Base-by-base conservation (phyloP, 805 yeast genomes). In the Blastobotrys terrestris region DNA sequence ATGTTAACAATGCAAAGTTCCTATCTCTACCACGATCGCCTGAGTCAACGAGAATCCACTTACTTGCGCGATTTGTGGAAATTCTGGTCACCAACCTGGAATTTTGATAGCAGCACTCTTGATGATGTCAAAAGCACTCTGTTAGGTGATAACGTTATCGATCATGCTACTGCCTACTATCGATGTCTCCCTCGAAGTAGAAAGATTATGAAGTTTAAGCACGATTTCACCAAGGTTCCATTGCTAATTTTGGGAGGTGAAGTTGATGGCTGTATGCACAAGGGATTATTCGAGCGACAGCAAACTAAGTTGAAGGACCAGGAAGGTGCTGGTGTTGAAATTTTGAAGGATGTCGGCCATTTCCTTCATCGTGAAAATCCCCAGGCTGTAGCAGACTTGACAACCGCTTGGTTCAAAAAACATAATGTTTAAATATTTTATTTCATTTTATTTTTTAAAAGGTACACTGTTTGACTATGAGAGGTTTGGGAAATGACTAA, bases 351-450 rank as follows among this genome's bases (percentile, higher is more conserved):
- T 3, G 62, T 58, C 2, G 66, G 66, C 6, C 66, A 63, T 44
- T 63, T 63, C 50, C 52, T 62, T 59, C 65, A 62, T 19, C 58
- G 63, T 21, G 66, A 63, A 48, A 58, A 60, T 40, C 65, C 66
- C 1, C 47, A 39, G 39, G 42, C 40, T 44, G 50, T 63, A 13
- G 57, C 60, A 13, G 48, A 40, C 35, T 21, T 53, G 31, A 49
- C 55, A 11, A 39, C 49, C 19, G 50, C 51, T 3, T 59, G 35
- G 35, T 26, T 26, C 11, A 5, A 26, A 26, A 26, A 26, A 11
- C 11, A 26, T 26, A 26, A 26, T 26, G 35, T 26, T 5, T 26
- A 11, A 5, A 6, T 5, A 26, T 6, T 26, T 5, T 5, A 26
- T 5, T 26, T 26, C 8, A 26, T 26, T 26, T 26, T 26, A 26